A percentile compares a stretch with the other conserved stretches of the same genome.
Conservation (phyloP, 768 basidiomycete genomes). For the Termitomyces sp. region DNA sequence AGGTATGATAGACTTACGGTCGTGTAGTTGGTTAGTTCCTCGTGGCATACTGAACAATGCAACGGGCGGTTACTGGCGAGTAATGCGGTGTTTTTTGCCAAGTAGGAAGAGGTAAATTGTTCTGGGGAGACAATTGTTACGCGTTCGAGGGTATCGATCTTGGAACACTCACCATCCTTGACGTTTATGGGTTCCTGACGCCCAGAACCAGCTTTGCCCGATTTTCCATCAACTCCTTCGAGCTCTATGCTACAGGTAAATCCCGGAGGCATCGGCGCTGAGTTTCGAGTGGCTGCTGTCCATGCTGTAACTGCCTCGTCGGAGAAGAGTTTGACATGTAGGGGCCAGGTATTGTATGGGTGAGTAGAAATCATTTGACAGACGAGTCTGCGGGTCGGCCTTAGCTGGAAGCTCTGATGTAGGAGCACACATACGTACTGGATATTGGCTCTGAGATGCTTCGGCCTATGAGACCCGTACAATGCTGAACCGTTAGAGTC, state of each 20-base stretch:
- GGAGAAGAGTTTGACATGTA: constrained; percentile 75
- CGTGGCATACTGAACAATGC: constrained; percentile 47
- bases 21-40: constrained; percentile 34
- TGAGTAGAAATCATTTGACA: constrained; percentile 58
- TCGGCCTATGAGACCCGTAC: constrained; percentile 29
- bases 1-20: constrained; percentile 30
- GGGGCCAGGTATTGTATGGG: constrained; percentile 71
- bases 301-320: constrained; percentile 55
- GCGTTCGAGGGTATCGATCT: background rate
- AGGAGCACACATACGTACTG: constrained; percentile 29
- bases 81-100: constrained; percentile 45
- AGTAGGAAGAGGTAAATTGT: constrained; percentile 43
- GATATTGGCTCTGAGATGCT: constrained; percentile 41
- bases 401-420: background rate
- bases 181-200: constrained; percentile 53
- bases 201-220: constrained; percentile 50
- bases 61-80: constrained; percentile 29
- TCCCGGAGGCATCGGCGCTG: constrained; percentile 43
- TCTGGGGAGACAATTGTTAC: constrained; percentile 25
- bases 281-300: constrained; percentile 30
- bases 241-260: constrained; percentile 51
- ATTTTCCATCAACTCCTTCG: constrained; percentile 70
- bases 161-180: constrained; percentile 44
- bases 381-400: constrained; percentile 40
- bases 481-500: constrained; percentile 36